Percentiles rank a stretch among this genome's conserved stretches.
phyloP scores from a whole-genome alignment of 805 yeast genomes.

The Schwanniomyces sp. region DNA sequence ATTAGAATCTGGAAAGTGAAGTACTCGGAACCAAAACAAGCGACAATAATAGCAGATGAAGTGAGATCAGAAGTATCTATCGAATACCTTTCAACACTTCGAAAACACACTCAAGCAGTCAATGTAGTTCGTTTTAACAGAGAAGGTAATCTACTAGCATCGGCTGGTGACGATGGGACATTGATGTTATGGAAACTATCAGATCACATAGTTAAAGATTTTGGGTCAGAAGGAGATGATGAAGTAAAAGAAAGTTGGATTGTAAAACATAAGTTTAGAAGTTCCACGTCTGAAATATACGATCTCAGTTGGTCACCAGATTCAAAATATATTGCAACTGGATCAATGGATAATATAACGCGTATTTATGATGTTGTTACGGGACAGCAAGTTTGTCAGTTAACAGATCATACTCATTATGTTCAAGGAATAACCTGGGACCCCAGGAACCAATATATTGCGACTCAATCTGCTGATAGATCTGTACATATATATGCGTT shows the following conservation, averaged over 20 bases:
- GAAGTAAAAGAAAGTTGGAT: constrained; percentile 75
- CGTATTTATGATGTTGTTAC: constrained; percentile 60
- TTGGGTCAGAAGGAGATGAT: constrained; percentile 57
- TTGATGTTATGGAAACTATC: constrained; percentile 75
- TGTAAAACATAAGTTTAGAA: constrained; percentile 55
- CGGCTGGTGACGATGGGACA: constrained; percentile 95
- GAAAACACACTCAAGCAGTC: constrained; percentile 93
- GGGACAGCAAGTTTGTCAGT: constrained; percentile 58
- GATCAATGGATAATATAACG: constrained; percentile 86
- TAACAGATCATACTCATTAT: constrained; percentile 79
- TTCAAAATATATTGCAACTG: constrained; percentile 72
- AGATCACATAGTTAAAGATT: constrained; percentile 54
- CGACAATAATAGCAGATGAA: neutral
- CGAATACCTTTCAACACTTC: constrained; percentile 74
- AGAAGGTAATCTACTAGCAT: constrained; percentile 68
- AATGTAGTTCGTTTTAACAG: constrained; percentile 84
- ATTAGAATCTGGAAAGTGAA: constrained; percentile 57
- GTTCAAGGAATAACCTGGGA: constrained; percentile 98
- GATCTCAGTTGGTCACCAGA: constrained; percentile 95
- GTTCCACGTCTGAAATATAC: constrained; percentile 75
- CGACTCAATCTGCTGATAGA: constrained; percentile 90
- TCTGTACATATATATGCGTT: constrained; percentile 69
- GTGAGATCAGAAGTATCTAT: constrained; percentile 33
- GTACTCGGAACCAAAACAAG: constrained; percentile 2
- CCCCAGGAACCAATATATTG: constrained; percentile 72